phyloP scores from a whole-genome alignment of 1,284 basidiomycete genomes.

The Leccinum pachyderme region DNA sequence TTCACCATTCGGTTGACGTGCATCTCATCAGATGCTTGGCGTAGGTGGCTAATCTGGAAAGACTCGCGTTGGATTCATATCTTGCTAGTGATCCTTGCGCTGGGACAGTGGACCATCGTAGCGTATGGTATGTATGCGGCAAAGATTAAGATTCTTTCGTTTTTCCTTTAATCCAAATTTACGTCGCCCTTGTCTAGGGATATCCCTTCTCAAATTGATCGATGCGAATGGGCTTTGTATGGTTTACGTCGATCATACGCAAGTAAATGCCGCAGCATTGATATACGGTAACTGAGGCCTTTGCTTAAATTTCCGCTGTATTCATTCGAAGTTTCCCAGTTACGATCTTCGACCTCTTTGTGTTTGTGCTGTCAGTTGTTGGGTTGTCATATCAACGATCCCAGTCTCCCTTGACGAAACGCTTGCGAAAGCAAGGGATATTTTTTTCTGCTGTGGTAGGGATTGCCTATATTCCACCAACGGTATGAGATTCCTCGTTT shows the following conservation, averaged over 20 bases:
- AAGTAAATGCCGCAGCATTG: not conserved
- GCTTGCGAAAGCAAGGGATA: slow-evolving; percentile 18
- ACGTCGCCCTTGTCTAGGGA: slow-evolving; percentile 6
- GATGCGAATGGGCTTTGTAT: not conserved
- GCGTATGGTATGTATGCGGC: slow-evolving; percentile 9
- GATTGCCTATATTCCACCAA: slow-evolving; percentile 7
- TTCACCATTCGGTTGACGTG: not conserved
- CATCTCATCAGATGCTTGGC: not conserved
- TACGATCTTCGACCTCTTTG: slow-evolving; percentile 14
- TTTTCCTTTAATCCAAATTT: not conserved
- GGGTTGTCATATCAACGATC: slow-evolving; percentile 11
- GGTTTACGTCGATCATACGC: not conserved
- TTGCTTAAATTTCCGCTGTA: not conserved
- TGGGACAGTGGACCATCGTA: slow-evolving; percentile 20
- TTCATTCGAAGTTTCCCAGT: slow-evolving; percentile 8
- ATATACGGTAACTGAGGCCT: slow-evolving; percentile 15
- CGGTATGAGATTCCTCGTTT: slow-evolving; percentile 5
- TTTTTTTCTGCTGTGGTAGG: slow-evolving; percentile 17
- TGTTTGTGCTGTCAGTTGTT: slow-evolving; percentile 17
- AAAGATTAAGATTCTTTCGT: not conserved
- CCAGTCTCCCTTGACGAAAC: slow-evolving; percentile 15
- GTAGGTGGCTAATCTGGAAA: slow-evolving; percentile 29
- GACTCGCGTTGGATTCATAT: slow-evolving; percentile 6
- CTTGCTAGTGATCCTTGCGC: slow-evolving; percentile 11
- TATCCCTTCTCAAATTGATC: not conserved